Conservation (phyloP, 805 yeast genomes). For the Ogataea naganishii region DNA sequence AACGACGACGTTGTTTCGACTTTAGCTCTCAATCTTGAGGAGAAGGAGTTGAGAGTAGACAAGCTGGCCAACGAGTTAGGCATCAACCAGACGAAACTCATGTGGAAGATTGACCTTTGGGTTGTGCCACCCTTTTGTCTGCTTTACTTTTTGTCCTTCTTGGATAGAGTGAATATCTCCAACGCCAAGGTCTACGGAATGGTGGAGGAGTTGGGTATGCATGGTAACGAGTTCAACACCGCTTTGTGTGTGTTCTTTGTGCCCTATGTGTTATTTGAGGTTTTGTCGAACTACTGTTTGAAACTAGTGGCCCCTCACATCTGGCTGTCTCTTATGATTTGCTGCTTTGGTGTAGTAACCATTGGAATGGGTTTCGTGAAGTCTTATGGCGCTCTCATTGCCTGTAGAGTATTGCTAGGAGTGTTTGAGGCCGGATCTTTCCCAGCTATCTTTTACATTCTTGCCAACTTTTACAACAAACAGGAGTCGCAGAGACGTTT, state of each 20-base stretch:
- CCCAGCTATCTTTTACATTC: conserved; percentile 66
- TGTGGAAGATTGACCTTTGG: conserved; percentile 59
- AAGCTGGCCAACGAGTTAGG: conserved; percentile 34
- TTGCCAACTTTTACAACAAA: conserved; percentile 57
- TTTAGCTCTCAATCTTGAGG: conserved; percentile 12
- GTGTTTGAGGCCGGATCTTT: conserved; percentile 63
- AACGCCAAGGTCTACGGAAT: conserved; percentile 74
- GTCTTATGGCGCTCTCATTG: conserved; percentile 49
- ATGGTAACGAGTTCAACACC: conserved; percentile 51
- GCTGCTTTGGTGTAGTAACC: conserved; percentile 55
- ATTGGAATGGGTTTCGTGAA: conserved; percentile 59
- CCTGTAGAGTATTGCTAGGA: conserved; percentile 60
- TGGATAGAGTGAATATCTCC: conserved; percentile 77
- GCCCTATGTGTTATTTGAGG: conserved; percentile 58
- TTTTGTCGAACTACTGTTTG: conserved; percentile 54
- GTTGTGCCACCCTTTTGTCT: conserved; percentile 73
- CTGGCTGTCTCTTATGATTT: conserved; percentile 53
- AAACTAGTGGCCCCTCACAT: conserved; percentile 53
- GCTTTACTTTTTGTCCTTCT: conserved; percentile 65
- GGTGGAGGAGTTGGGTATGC: conserved; percentile 41
- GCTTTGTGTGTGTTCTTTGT: conserved; percentile 66
- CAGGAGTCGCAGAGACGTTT: conserved; percentile 62
- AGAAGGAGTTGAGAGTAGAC: conserved; percentile 19
- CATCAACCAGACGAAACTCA: conserved; percentile 44
- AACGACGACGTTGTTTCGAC: too few species aligned